Conservation (phyloP, 352 stramenopile species). For the Phytophthora nicotianae region DNA sequence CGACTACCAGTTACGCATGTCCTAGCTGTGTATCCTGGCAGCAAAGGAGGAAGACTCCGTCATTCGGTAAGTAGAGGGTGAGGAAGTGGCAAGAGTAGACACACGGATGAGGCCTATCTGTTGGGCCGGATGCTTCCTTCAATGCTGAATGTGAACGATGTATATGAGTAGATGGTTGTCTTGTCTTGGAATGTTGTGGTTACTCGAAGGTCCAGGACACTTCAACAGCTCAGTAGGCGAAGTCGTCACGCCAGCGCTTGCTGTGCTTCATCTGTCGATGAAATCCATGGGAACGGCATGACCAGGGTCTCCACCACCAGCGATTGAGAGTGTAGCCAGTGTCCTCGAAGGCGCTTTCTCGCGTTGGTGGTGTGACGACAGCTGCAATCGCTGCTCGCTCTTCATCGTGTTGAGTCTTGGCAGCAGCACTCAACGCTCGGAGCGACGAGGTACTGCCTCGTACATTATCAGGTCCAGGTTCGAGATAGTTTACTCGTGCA, state of each 20-base stretch:
- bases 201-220: not conserved
- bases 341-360: slow-evolving; percentile 25
- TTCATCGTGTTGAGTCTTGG: slow-evolving; percentile 10
- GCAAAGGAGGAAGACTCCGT: slow-evolving; percentile 12
- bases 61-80: slow-evolving; percentile 37
- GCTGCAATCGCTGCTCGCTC: slow-evolving; percentile 6
- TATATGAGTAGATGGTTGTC: slow-evolving; percentile 35
- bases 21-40: slow-evolving; percentile 61
- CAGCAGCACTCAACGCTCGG: slow-evolving; percentile 15
- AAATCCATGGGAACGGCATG: not conserved
- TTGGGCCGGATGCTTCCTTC: slow-evolving; percentile 29
- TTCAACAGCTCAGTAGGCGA: slow-evolving; percentile 7
- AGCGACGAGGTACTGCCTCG: slow-evolving; percentile 15
- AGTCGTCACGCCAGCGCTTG: slow-evolving; percentile 18
- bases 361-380: slow-evolving; percentile 11
- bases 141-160: slow-evolving; percentile 40
- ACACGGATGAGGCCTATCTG: slow-evolving; percentile 12
- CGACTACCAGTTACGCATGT: slow-evolving; percentile 99
- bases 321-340: slow-evolving; percentile 1
- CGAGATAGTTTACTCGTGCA: slow-evolving; percentile 25
- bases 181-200: slow-evolving; percentile 13
- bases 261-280: slow-evolving; percentile 9
- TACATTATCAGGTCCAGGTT: slow-evolving; percentile 14
- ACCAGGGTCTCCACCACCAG: slow-evolving; percentile 24
- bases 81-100: slow-evolving; percentile 24